phyloP scores from a whole-genome alignment of 768 basidiomycete genomes.

The Suillus brevipes region DNA sequence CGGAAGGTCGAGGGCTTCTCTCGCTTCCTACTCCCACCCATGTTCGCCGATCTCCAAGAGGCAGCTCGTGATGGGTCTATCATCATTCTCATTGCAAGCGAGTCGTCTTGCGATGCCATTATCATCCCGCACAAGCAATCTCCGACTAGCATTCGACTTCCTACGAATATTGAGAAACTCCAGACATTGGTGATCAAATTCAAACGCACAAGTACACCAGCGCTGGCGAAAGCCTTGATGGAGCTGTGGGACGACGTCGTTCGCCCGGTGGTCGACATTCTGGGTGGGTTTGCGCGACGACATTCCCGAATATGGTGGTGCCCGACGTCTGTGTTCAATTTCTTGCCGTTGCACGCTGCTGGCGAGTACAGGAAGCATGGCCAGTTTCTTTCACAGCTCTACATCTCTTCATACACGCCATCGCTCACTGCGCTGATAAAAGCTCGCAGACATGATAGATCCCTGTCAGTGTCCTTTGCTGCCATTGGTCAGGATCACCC shows the following conservation, averaged over 20 bases:
- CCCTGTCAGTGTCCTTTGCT: neutral
- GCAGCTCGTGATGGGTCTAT: conserved; percentile 10
- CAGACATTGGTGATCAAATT: no score
- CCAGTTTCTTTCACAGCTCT: neutral
- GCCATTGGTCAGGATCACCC: conserved; percentile 11
- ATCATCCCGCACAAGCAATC: conserved; percentile 4
- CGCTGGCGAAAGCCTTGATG: neutral
- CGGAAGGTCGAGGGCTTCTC: conserved; percentile 17
- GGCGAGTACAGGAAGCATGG: neutral
- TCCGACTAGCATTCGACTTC: conserved; percentile 2
- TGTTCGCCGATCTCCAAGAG: conserved; percentile 8
- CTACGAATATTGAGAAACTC: neutral
- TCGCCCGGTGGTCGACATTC: neutral
- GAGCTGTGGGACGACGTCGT: neutral
- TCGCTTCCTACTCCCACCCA: conserved; percentile 14
- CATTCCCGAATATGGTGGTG: conserved; percentile 12
- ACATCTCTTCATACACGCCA: conserved; percentile 16
- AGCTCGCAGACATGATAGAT: conserved; percentile 6
- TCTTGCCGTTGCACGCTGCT: conserved; percentile 15
- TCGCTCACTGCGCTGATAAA: conserved; percentile 5
- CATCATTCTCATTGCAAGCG: conserved; percentile 9
- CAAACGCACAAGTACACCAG: no score
- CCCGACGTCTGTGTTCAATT: conserved; percentile 7
- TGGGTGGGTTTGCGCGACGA: neutral
- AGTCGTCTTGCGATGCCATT: conserved; percentile 15